A percentile compares a stretch with the other conserved stretches of the same genome.
Evolutionary conservation across 495 filamentous ascomycete genomes (phyloP).

Genomic region (Entonaema liquescens): DNA sequence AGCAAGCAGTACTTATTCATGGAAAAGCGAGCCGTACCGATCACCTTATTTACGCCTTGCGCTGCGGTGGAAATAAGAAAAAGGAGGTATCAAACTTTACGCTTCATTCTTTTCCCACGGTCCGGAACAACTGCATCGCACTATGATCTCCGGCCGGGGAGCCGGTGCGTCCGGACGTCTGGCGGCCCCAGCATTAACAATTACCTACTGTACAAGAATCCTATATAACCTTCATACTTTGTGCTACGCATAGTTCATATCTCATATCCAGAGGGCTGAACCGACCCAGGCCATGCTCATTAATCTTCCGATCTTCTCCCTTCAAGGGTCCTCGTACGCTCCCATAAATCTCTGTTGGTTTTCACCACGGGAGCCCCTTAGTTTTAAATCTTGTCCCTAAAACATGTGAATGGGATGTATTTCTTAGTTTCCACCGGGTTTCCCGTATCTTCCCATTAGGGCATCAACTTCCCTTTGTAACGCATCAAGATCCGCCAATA

Average conservation of each 20-base stretch:
- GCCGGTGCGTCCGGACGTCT: neutral
- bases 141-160: neutral
- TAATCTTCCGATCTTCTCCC: neutral
- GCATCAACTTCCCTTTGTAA: conserved; percentile 79
- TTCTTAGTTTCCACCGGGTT: conserved; percentile 13
- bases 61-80: neutral
- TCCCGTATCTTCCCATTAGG: conserved; percentile 65
- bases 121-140: neutral
- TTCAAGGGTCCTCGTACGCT: neutral
- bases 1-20: neutral
- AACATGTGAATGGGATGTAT: neutral
- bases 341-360: neutral
- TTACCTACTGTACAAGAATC: conserved; percentile 36
- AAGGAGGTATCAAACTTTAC: neutral
- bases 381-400: neutral
- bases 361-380: neutral
- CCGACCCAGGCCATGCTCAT: neutral
- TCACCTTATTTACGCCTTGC: neutral
- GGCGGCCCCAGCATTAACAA: conserved; percentile 17
- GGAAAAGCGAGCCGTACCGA: neutral
- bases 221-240: conserved; percentile 17
- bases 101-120: conserved; percentile 10
- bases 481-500: conserved; percentile 72
- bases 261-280: conserved; percentile 19
- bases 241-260: conserved; percentile 26